Base-by-base conservation (phyloP, 2,329 filamentous ascomycete genomes). In the Exserohilum turcica region DNA sequence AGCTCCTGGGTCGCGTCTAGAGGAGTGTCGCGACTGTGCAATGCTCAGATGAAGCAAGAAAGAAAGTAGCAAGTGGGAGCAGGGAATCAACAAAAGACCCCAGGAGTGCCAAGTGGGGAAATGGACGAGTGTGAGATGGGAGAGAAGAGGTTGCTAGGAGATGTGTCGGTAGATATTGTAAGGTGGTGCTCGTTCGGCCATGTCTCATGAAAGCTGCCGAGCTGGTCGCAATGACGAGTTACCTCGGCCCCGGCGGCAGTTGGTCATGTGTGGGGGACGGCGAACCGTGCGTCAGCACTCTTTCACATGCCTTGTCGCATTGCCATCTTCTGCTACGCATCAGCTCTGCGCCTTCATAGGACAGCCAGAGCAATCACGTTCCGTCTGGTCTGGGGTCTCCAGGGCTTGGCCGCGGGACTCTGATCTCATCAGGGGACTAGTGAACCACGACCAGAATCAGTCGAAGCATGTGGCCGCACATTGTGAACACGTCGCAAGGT, bases 41-140 rank as follows among this genome's bases (percentile, higher is more conserved):
- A 46, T 49, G 49, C 39, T 39, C 36, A 29, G 47, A 43, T 16
- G 38, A 49, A 21, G 43, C 38, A 47, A 43, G n/a, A 38, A 40
- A 12, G 29, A 56, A 31, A n/a, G 32, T 36, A 19, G 15, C 35
- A 36, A 35, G 33, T 18, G 50, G 19, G 39, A 51, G 48, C n/a
- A 39, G 55, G 60, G 58, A 56, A 59, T 63, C 58, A 61, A 43
- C 42, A 48, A 63, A 63, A 58, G 61, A 35, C 54, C 60, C 60
- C 21, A 24, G 42, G 40, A 29, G 6, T 37, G 19, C 43, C 40
- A 48, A 49, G 37, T 28, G 18, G 32, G 16, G 45, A 19, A 27
- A 42, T 32, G n/a, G 45, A 29, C 35, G 21, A 45, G 46, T 48
- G 19, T 19, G 35, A 33, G 47, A 37, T 48, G 40, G 28, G 49